Evolutionary conservation across 208 protist species (phyloP).

Genomic region (Leishmania aethiopica): DNA sequence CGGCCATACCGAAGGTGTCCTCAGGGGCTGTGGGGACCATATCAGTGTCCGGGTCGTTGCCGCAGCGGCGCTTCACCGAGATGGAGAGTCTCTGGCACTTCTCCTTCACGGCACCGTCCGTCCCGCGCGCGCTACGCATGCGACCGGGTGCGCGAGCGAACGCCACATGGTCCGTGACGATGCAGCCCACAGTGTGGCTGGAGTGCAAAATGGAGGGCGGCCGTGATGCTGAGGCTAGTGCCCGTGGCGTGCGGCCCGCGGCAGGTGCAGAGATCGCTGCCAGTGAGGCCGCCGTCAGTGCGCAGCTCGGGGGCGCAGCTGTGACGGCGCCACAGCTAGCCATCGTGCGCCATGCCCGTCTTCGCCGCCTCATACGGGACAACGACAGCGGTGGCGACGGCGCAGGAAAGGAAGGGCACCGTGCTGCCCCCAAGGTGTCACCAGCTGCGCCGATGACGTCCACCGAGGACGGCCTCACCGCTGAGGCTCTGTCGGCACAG

Average conservation of each 20-base stretch:
- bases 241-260: background rate
- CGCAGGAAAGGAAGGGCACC: background rate
- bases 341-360: background rate
- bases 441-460: background rate
- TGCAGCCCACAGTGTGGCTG: background rate
- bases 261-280: background rate
- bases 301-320: background rate
- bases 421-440: background rate
- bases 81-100: conserved; percentile 6
- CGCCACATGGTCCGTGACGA: background rate
- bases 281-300: background rate
- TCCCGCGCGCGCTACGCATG: background rate
- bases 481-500: background rate
- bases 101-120: background rate
- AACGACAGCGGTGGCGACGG: background rate
- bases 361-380: background rate
- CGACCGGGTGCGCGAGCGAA: background rate
- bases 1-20: background rate
- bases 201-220: background rate
- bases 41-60: background rate
- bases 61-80: conserved; percentile 1
- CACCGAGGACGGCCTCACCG: background rate
- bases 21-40: background rate
- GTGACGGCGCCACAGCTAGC: background rate
- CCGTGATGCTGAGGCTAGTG: background rate